Evolutionary conservation across 2,329 filamentous ascomycete species (phyloP).

Genomic region (Penicillium sumatraense): DNA sequence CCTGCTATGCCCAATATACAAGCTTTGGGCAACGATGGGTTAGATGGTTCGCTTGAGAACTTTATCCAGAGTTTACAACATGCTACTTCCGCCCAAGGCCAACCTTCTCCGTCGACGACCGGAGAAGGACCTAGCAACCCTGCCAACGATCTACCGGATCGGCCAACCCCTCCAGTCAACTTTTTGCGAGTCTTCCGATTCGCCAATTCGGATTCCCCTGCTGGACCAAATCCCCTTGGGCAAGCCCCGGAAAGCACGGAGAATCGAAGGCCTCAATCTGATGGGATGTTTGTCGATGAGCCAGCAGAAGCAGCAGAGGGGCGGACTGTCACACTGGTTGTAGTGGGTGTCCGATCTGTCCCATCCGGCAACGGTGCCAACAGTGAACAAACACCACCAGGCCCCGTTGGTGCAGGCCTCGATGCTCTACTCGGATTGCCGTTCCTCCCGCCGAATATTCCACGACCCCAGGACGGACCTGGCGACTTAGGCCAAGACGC

Average conservation of each 20-base stretch:
- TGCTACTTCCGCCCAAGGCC: slow-evolving; percentile 61
- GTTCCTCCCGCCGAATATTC: slow-evolving; percentile 48
- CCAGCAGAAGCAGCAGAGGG: slow-evolving; percentile 51
- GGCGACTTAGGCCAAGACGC: slow-evolving; percentile 58
- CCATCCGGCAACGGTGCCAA: slow-evolving; percentile 56
- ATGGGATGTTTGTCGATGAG: slow-evolving; percentile 47
- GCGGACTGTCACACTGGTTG: slow-evolving; percentile 70
- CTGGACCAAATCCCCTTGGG: slow-evolving; percentile 25
- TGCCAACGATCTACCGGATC: slow-evolving; percentile 48
- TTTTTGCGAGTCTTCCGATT: slow-evolving; percentile 73
- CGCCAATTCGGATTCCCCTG: slow-evolving; percentile 54
- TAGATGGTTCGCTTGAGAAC: slow-evolving; percentile 66
- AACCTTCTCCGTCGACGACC: slow-evolving; percentile 32
- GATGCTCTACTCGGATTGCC: slow-evolving; percentile 53
- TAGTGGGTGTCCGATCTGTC: slow-evolving; percentile 71
- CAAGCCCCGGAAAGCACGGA: slow-evolving; percentile 31
- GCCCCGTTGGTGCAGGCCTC: slow-evolving; percentile 45
- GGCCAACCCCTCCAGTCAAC: slow-evolving; percentile 62
- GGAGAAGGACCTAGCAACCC: slow-evolving; percentile 42
- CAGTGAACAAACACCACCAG: slow-evolving; percentile 50
- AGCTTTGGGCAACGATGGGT: slow-evolving; percentile 57
- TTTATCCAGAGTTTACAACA: slow-evolving; percentile 67
- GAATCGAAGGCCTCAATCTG: slow-evolving; percentile 28
- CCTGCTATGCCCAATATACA: slow-evolving; percentile 61
- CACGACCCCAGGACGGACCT: slow-evolving; percentile 48